Evolutionary conservation across 176 grass and related monocot genomes (phyloP).

Genomic region (Lolium perenne): DNA sequence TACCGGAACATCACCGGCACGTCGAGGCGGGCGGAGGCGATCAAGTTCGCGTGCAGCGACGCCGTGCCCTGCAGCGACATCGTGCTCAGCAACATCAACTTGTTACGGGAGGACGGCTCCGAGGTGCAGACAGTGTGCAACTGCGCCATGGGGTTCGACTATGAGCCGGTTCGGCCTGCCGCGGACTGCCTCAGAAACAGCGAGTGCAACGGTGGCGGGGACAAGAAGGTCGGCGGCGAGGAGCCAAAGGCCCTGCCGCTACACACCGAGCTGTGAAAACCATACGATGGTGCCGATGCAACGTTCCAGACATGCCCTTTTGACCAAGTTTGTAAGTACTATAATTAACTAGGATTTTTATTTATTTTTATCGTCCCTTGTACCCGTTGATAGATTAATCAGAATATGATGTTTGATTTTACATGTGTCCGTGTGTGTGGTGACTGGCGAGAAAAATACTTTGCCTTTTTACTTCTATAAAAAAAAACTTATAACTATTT

Average conservation of each 20-base stretch:
- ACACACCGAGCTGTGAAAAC: conserved; percentile 50
- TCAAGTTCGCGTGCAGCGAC: conserved; percentile 88
- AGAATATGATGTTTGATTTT: not conserved
- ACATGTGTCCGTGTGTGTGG: too few relatives aligned
- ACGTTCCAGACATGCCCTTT: not conserved
- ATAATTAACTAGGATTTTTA: not conserved
- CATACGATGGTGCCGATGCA: not conserved
- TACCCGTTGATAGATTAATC: not conserved
- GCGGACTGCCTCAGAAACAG: conserved; percentile 74
- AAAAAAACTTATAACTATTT: too few relatives aligned
- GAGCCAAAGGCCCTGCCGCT: not conserved
- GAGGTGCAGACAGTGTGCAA: conserved; percentile 78
- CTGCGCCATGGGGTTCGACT: conserved; percentile 68
- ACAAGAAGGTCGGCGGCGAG: not conserved
- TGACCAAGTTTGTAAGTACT: not conserved
- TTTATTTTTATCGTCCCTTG: not conserved
- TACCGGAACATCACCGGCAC: conserved; percentile 81
- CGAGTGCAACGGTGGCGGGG: conserved; percentile 41
- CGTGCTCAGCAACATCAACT: conserved; percentile 74
- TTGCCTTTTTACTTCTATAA: too few relatives aligned
- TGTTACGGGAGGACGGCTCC: conserved; percentile 48
- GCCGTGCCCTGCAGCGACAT: conserved; percentile 74
- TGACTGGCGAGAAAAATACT: too few relatives aligned
- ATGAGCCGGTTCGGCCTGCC: conserved; percentile 61
- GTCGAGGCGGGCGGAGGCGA: conserved; percentile 54